Evolutionary conservation across 805 yeast species (phyloP).

Genomic region (Yarrowia yakushimensis): DNA sequence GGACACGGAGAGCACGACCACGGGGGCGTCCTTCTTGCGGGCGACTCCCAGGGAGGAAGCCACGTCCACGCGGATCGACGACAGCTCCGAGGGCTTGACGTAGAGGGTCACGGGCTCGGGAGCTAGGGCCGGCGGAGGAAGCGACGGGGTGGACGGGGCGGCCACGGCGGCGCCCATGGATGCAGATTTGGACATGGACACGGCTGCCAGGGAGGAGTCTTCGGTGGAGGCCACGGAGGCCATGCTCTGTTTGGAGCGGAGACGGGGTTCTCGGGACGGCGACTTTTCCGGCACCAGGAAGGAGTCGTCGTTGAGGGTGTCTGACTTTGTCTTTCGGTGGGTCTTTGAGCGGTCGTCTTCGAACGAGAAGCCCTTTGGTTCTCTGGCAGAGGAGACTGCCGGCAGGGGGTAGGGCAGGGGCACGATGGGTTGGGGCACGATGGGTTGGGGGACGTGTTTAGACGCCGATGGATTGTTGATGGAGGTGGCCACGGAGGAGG

Average conservation of each 20-base stretch:
- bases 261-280: background rate
- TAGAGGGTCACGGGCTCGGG: constrained; percentile 25
- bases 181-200: background rate
- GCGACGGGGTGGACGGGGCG: background rate
- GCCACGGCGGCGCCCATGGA: background rate
- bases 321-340: constrained; percentile 23
- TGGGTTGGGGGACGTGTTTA: constrained; percentile 1
- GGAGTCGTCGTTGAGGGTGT: constrained; percentile 14
- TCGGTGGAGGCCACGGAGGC: background rate
- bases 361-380: background rate
- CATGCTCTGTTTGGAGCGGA: background rate
- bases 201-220: background rate
- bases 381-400: constrained; percentile 5
- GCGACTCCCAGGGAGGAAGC: constrained; percentile 36
- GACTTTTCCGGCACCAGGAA: constrained; percentile 1
- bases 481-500: constrained; percentile 3
- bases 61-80: constrained; percentile 32
- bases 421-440: constrained; percentile 9
- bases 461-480: background rate
- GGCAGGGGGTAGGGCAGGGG: constrained; percentile 15
- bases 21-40: constrained; percentile 54
- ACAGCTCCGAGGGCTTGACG: constrained; percentile 34
- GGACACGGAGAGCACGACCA: constrained; percentile 56
- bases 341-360: background rate
- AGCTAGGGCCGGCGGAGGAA: background rate